phyloP scores from a whole-genome alignment of 805 yeast genomes.

The Pichia kluyveri region DNA sequence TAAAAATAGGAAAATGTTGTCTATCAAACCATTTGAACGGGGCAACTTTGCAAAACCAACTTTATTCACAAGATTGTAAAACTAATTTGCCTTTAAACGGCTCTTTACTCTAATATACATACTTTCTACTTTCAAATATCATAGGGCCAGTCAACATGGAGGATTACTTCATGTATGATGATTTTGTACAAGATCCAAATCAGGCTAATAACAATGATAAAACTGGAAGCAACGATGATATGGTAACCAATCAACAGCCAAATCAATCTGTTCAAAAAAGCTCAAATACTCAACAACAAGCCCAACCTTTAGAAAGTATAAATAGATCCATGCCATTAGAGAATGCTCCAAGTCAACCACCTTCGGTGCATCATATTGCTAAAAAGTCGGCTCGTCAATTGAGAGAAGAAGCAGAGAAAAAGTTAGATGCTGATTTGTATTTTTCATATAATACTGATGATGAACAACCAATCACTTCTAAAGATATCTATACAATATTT shows the following conservation, averaged over 20 bases:
- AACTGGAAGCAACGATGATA: no score
- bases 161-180: constrained; percentile 3
- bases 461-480: constrained; percentile 65
- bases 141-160: not conserved
- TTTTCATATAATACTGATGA: constrained; percentile 52
- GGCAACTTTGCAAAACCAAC: no score
- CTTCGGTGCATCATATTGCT: not conserved
- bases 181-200: not conserved
- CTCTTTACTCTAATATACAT: no score
- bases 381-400: not conserved
- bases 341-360: not conserved
- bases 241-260: no score
- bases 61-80: no score
- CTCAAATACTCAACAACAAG: no score
- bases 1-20: no score
- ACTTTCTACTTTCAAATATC: no score
- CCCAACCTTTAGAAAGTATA: not conserved
- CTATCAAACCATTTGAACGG: no score
- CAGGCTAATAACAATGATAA: not conserved
- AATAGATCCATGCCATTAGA: not conserved
- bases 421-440: constrained; percentile 31
- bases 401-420: constrained; percentile 1
- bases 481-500: constrained; percentile 55
- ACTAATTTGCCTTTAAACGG: no score
- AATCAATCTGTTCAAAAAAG: no score